A percentile compares a stretch with the other conserved stretches of the same genome.
phyloP scores from a whole-genome alignment of 2,329 filamentous ascomycete genomes.

The Xylariales sp. region DNA sequence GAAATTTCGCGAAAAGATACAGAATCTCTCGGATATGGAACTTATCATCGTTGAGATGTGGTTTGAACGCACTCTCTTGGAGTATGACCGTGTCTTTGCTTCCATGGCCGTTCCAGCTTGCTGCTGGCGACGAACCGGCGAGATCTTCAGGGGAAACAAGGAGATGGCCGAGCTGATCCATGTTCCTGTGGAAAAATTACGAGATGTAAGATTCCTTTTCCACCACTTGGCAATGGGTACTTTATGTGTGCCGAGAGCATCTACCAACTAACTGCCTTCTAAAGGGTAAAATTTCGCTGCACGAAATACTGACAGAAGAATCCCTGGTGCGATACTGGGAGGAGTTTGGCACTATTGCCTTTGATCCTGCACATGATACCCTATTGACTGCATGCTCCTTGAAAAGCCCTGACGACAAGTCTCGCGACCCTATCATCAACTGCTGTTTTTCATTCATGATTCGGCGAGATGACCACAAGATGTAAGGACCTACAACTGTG shows the following conservation, averaged over 20 bases:
- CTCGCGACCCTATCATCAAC: slow-evolving; percentile 69
- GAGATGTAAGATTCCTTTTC: slow-evolving; percentile 65
- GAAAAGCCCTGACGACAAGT: slow-evolving; percentile 71
- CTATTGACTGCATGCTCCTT: slow-evolving; percentile 90
- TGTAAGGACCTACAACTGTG: slow-evolving; percentile 53
- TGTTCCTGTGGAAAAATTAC: slow-evolving; percentile 82
- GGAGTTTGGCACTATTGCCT: slow-evolving; percentile 96
- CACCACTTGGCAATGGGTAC: background rate
- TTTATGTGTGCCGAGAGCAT: slow-evolving; percentile 10
- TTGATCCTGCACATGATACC: slow-evolving; percentile 89
- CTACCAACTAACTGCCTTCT: no score
- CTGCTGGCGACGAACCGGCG: slow-evolving; percentile 93
- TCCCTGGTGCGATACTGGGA: slow-evolving; percentile 98
- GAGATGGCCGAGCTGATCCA: slow-evolving; percentile 98
- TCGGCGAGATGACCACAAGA: slow-evolving; percentile 87
- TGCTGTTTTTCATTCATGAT: slow-evolving; percentile 99
- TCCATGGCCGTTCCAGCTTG: slow-evolving; percentile 98
- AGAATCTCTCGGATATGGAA: slow-evolving; percentile 87
- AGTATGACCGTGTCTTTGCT: slow-evolving; percentile 96
- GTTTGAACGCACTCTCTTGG: slow-evolving; percentile 95
- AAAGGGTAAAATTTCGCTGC: slow-evolving; percentile 88
- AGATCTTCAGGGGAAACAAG: slow-evolving; percentile 96
- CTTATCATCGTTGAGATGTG: slow-evolving; percentile 97
- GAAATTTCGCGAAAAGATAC: slow-evolving; percentile 93
- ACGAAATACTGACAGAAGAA: slow-evolving; percentile 93